Evolutionary conservation across 2,329 filamentous ascomycete genomes (phyloP).

Genomic region (Curvularia spicifera): DNA sequence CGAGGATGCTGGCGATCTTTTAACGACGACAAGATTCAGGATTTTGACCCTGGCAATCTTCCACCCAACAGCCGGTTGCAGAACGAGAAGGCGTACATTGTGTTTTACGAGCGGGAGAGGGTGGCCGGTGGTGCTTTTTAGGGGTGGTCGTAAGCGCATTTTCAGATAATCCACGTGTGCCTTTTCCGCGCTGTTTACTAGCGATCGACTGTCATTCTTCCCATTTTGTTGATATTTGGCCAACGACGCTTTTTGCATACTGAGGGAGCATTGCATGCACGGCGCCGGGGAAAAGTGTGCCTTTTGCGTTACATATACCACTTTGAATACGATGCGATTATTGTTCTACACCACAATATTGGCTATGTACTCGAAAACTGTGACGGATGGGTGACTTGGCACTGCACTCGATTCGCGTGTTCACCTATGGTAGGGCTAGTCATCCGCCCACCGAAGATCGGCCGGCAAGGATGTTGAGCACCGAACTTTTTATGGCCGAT

Average conservation of each 20-base stretch:
- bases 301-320: slow-evolving; percentile 12
- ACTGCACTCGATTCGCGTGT: slow-evolving; percentile 1
- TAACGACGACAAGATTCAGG: slow-evolving; percentile 61
- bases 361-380: background rate
- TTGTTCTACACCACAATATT: background rate
- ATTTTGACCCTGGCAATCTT: slow-evolving; percentile 63
- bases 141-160: background rate
- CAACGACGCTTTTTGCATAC: slow-evolving; percentile 3
- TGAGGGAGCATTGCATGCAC: slow-evolving; percentile 16
- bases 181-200: background rate
- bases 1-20: slow-evolving; percentile 66
- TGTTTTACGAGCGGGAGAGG: slow-evolving; percentile 63
- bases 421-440: slow-evolving; percentile 8
- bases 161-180: background rate
- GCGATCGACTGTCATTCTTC: background rate
- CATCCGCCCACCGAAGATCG: slow-evolving; percentile 26
- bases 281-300: slow-evolving; percentile 10
- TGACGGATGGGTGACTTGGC: background rate
- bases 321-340: slow-evolving; percentile 10
- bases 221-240: slow-evolving; percentile 5
- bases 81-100: slow-evolving; percentile 69
- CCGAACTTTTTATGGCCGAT: slow-evolving; percentile 27
- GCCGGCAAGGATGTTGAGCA: slow-evolving; percentile 24
- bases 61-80: slow-evolving; percentile 59
- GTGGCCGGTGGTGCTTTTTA: slow-evolving; percentile 42